Conservation (phyloP, 176 grass and related monocot species). For the Zea luxurians region DNA sequence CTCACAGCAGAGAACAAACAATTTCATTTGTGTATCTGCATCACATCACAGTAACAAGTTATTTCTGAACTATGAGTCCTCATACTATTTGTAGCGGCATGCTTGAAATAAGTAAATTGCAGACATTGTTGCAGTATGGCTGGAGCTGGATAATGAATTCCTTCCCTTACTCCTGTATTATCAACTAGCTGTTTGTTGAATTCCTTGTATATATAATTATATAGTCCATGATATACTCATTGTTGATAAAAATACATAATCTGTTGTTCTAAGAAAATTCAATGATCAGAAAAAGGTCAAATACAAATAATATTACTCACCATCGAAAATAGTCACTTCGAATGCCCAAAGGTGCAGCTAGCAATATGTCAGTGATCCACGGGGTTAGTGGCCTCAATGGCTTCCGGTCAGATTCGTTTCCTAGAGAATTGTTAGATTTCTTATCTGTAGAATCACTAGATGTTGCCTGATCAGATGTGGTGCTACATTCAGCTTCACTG, state of each 20-base stretch:
- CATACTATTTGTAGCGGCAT: neutral
- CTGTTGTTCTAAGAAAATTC: conserved; percentile 9
- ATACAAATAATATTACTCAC: conserved; percentile 44
- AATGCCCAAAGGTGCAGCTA: conserved; percentile 93
- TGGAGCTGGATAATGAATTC: neutral
- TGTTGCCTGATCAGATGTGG: conserved; percentile 51
- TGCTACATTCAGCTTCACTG: conserved; percentile 60
- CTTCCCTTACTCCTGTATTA: conserved; percentile 14
- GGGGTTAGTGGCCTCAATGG: conserved; percentile 79
- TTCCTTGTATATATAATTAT: neutral
- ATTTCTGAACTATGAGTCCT: neutral
- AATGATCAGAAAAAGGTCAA: neutral
- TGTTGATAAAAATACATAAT: conserved; percentile 8
- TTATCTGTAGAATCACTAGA: conserved; percentile 59
- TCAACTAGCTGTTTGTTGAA: neutral
- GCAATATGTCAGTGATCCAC: conserved; percentile 98
- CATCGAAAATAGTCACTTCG: conserved; percentile 99
- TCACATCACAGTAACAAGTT: neutral
- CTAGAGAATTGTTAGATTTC: conserved; percentile 51
- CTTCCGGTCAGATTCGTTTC: conserved; percentile 78
- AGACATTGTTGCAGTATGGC: neutral
- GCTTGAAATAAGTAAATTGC: neutral
- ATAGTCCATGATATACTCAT: neutral
- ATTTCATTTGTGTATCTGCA: neutral
- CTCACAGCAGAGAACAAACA: neutral